Conservation (phyloP, 225 moss, liverwort and hornwort genomes). For the Bryoerythrophyllum caledonicum region DNA sequence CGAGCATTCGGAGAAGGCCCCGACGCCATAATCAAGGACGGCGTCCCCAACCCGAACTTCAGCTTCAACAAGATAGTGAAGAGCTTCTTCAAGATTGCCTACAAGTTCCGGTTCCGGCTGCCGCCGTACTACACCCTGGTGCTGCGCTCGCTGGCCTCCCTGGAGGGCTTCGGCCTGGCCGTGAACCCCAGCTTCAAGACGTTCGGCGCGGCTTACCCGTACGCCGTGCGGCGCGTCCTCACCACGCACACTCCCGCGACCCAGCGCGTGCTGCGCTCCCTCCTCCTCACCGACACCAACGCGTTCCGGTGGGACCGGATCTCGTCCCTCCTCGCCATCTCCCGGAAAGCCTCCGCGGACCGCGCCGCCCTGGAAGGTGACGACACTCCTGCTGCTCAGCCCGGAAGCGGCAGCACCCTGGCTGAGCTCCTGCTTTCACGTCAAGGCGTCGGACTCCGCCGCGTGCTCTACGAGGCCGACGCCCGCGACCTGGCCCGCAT, state of each 20-base stretch:
- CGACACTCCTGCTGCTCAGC: slow-evolving; percentile 25
- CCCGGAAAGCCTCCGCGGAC: slow-evolving; percentile 47
- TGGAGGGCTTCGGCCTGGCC: slow-evolving; percentile 88
- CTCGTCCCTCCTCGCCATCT: slow-evolving; percentile 50
- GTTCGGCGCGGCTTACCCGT: slow-evolving; percentile 86
- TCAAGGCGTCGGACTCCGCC: slow-evolving; percentile 69
- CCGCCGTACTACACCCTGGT: slow-evolving; percentile 91
- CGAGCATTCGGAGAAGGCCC: slow-evolving; percentile 86
- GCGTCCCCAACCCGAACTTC: slow-evolving; percentile 77
- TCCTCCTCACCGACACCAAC: slow-evolving; percentile 64
- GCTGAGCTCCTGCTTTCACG: slow-evolving; percentile 50
- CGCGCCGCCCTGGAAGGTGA: slow-evolving; percentile 49
- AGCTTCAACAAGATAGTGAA: slow-evolving; percentile 83
- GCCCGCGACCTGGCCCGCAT: slow-evolving; percentile 60
- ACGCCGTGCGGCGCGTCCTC: slow-evolving; percentile 75
- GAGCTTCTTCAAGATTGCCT: slow-evolving; percentile 85
- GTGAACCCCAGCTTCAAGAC: slow-evolving; percentile 88
- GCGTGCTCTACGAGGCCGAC: slow-evolving; percentile 78
- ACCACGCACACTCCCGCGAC: slow-evolving; percentile 69
- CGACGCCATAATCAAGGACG: slow-evolving; percentile 74
- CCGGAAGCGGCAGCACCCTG: slow-evolving; percentile 19
- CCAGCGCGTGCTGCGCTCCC: slow-evolving; percentile 71
- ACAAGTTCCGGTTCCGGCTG: slow-evolving; percentile 87
- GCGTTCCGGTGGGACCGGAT: slow-evolving; percentile 86
- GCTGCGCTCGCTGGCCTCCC: slow-evolving; percentile 81